Base-by-base conservation (phyloP, 345 rosid genomes). In the Geranium brycei region DNA sequence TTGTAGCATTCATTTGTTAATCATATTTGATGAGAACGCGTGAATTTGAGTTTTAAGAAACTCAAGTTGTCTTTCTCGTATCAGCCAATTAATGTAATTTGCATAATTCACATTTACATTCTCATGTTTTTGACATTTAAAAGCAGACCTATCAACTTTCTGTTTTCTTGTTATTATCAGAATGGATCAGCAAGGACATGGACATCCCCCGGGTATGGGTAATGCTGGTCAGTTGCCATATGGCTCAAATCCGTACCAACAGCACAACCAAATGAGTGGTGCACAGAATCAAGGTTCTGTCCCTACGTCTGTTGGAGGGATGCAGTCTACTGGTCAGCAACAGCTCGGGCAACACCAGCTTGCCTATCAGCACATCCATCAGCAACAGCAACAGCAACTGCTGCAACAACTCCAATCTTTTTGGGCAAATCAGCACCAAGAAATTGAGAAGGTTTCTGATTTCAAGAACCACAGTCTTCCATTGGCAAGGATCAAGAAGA, bases 401-500 rank as follows among this genome's bases (percentile, higher is more conserved):
- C 91, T 84, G 68, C 91, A 92, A 64, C 97, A 89, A 67, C 90
- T 90, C 47, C 99, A 86, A 67, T 55, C 81, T 17, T 92, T 92
- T 61, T 92, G 98, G 98, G 82, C 80, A 59, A 84, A 72, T 31
- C 99, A 93, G 66, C 81, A 79, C 76, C 87, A 86, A 64, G 97
- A 93, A 58, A 83, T 93, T 1, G 95, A 86, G 65, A 85, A 81
- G 62, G 88, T 86, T 31, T 75, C 85, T 0, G 98, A 89, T 72
- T 92, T 92, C 78, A 92, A 86, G 84, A 86, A 86, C 76, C 99
- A 93, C 65, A 89, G 90, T 80, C 91, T 93, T 73, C 97, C 99
- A 0, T 66, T 92, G 3, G 97, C 97, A 0, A 86, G 99, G 77
- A 92, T 92, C 81, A 92, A 92, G 86, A 92, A 92, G 75, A 92